Base-by-base conservation (phyloP, 2,329 filamentous ascomycete species). In the Myotisia sp. region DNA sequence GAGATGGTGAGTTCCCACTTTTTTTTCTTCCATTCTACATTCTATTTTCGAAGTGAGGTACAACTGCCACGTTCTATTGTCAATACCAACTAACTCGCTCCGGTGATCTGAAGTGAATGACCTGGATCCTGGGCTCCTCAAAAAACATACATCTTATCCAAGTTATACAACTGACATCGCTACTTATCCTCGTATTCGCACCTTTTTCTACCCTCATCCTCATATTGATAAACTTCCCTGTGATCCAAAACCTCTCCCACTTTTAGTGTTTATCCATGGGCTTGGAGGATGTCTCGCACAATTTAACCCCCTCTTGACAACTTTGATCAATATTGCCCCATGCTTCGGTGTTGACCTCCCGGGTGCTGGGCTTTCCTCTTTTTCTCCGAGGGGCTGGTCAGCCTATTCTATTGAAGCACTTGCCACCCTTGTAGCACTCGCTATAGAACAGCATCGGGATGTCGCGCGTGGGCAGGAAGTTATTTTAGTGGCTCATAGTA, bases 231-330 rank as follows among this genome's bases (percentile, higher is more conserved):
- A 90, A 53, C 67, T 95, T 3, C 84, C 83, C 2, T 69, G 65
- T 26, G 67, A 75, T 41, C 81, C 83, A 1, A 68, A 71, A 0
- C 76, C 81, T 0, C 60, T 94, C 7, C 90, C 90, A 1, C 62
- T 98, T 6, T 62, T 95, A 3, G 85, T 95, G 27, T 93, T 92
- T 51, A 67, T 95, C 37, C 90, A 95, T 50, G 90, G 90, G 1
- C 68, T 95, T 6, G 90, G 87, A n/a, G 90, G 90, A 31, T 92
- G 83, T 1, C 70, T 85, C 16, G 79, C 84, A 7, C 90, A 95
- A 51, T 95, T 94, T 51, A 71, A 82, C 36, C 74, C 80, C 19
- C 62, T 95, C 4, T 61, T 95, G 10, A 79, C 74, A 13, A 90
- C 82, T 54, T 66, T 98, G 30, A 72, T 80, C 33, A 84, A 92